Evolutionary conservation across 73 alveolate species (phyloP), one percentile per base, ranked within the genome.

Genomic region (Urostyla sp.): DNA sequence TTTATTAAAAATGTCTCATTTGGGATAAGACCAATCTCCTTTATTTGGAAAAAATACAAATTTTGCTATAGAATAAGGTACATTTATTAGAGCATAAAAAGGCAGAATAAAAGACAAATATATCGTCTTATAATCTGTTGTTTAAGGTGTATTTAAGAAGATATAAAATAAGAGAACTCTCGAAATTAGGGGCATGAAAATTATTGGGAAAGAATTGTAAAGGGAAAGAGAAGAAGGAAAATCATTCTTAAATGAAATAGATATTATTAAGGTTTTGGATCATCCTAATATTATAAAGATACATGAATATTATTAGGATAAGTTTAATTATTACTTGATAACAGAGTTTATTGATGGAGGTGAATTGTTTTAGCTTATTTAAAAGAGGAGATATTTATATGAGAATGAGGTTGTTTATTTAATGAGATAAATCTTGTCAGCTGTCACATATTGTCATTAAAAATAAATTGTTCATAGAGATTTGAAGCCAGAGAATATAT

Each of bases 271-370:
- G 63, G n/a, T 74, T 35, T 63, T 84, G 80, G 92, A 84, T 52
- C 92, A 92, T 63, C 95, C 95, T 34, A 92, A 89, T 31, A 80
- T 92, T 51, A 77, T 92, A 34, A 89, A 75, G 52, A 63, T 92
- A 28, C 87, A 40, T 67, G 96, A 90, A 74, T 76, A 80, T 45
- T 90, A 79, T 46, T 84, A 86, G 67, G 96, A 90, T 43, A 66
- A 86, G 26, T 60, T 81, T 49, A 59, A 84, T 36, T 72, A 52
- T 36, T 73, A 58, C 63, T 37, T 90, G 51, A 75, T 90, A 21
- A 90, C 90, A 46, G 96, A 90, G 84, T 34, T 56, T 46, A 67
- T 85, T 40, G 36, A 61, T 11, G 97, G 94, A 13, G 97, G 94
- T 4, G 95, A 87, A 43, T 77, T 91, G 23, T 87, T 88, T 38